A percentile compares a stretch with the other conserved stretches of the same genome.
These are phyloP conservation scores for Lentinula aciculospora DNA, from an alignment of 768 basidiomycete genomes.

Conservation along the genomic window DNA sequence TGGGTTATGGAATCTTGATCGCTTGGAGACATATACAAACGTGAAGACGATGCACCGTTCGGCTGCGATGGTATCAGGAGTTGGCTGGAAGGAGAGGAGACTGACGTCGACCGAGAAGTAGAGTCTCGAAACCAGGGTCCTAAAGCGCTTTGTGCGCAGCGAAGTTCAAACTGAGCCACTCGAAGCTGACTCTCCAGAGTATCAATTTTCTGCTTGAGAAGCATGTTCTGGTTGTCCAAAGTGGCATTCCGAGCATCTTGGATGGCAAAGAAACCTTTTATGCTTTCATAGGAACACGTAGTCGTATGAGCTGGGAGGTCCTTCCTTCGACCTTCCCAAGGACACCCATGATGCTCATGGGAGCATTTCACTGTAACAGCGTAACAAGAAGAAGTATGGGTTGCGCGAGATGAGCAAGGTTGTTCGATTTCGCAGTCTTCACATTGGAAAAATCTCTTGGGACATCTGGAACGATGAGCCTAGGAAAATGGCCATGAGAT, in stretches of 20 bases:
- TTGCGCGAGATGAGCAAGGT: slow-evolving; percentile 23
- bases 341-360: slow-evolving; percentile 46
- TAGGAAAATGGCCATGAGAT: slow-evolving; percentile 12
- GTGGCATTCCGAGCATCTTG: slow-evolving; percentile 31
- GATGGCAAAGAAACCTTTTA: slow-evolving; percentile 54
- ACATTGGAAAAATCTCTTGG: slow-evolving; percentile 30
- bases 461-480: slow-evolving; percentile 35
- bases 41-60: slow-evolving; percentile 14
- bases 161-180: slow-evolving; percentile 50
- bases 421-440: slow-evolving; percentile 33
- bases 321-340: slow-evolving; percentile 43
- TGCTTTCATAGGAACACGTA: slow-evolving; percentile 51
- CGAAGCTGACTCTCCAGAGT: slow-evolving; percentile 52
- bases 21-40: not conserved
- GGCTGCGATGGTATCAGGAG: slow-evolving; percentile 17
- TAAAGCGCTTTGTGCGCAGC: slow-evolving; percentile 46
- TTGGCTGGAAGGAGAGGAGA: slow-evolving; percentile 20
- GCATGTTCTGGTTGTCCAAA: slow-evolving; percentile 58
- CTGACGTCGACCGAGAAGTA: slow-evolving; percentile 10
- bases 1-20: slow-evolving; percentile 13
- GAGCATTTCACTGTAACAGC: slow-evolving; percentile 32
- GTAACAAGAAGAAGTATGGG: slow-evolving; percentile 34
- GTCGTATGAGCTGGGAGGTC: slow-evolving; percentile 30
- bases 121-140: slow-evolving; percentile 51
- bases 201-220: slow-evolving; percentile 54